A percentile compares a stretch with the other conserved stretches of the same genome.
These are phyloP conservation scores for Linderina pennispora DNA, from an alignment of 192 early-diverging fungal species.

Conservation along the genomic window DNA sequence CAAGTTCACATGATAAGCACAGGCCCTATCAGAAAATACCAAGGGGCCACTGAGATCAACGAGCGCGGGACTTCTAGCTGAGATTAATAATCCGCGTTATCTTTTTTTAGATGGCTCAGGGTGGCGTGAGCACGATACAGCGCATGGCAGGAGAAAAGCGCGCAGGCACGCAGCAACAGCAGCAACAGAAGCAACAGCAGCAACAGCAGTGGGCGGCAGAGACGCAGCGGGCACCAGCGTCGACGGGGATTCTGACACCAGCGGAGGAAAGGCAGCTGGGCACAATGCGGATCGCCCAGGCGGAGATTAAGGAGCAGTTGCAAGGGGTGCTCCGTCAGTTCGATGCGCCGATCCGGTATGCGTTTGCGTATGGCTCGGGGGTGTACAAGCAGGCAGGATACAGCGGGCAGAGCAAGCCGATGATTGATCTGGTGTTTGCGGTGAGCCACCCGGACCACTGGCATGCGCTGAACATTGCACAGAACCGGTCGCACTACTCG, in stretches of 20 bases:
- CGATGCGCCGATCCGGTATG: conserved; percentile 48
- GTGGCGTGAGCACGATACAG: no score
- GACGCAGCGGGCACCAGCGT: conserved; percentile 3
- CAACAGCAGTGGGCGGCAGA: no score
- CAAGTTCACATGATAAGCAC: no score
- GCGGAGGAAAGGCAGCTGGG: conserved; percentile 25
- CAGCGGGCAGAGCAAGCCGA: conserved; percentile 54
- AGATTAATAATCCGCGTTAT: no score
- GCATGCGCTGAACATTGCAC: conserved; percentile 94
- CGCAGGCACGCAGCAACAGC: no score
- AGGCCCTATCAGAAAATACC: no score
- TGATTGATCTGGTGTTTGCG: conserved; percentile 95
- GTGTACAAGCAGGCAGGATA: conserved; percentile 90
- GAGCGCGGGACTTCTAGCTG: no score
- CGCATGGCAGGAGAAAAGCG: no score
- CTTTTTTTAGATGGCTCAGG: no score
- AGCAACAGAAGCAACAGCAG: no score
- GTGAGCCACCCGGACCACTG: conserved; percentile 94
- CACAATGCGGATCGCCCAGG: conserved; percentile 16
- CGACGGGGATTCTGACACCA: conserved; percentile 9
- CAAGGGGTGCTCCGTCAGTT: conserved; percentile 22
- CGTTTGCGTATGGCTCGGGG: conserved; percentile 93
- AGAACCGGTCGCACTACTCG: conserved; percentile 92
- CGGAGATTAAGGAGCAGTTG: conserved; percentile 12
- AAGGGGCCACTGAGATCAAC: no score